phyloP scores from a whole-genome alignment of 2,329 filamentous ascomycete genomes.

The Penicillium sclerotigenum region DNA sequence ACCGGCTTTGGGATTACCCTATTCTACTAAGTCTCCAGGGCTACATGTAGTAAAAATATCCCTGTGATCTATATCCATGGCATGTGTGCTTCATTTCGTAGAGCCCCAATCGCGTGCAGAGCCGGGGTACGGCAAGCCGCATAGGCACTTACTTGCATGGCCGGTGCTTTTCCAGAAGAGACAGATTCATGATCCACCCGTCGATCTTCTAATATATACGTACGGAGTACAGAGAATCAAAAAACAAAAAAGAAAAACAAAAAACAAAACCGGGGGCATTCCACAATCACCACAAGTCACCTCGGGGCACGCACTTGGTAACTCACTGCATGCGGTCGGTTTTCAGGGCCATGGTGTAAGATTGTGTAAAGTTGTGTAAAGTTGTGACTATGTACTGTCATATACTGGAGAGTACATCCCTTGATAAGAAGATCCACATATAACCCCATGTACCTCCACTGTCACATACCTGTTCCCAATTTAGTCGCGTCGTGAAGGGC shows the following conservation, averaged over 20 bases:
- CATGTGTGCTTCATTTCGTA: not conserved
- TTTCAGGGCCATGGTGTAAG: conserved; percentile 17
- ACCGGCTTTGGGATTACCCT: not conserved
- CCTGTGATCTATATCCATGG: not conserved
- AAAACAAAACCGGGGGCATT: conserved; percentile 16
- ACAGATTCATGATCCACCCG: conserved; percentile 5
- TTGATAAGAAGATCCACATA: not conserved
- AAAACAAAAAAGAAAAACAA: not conserved
- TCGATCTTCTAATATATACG: not conserved
- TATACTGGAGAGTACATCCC: conserved; percentile 18
- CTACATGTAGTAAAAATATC: not conserved
- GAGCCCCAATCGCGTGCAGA: conserved; percentile 4
- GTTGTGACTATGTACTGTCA: conserved; percentile 19
- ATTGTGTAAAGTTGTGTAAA: conserved; percentile 16
- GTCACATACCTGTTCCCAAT: conserved; percentile 11
- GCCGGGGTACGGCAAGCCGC: conserved; percentile 5
- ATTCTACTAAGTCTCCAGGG: not conserved
- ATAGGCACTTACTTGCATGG: conserved; percentile 7
- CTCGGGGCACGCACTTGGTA: conserved; percentile 25
- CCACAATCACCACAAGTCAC: not conserved
- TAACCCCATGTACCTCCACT: not conserved
- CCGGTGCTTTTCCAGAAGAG: conserved; percentile 9
- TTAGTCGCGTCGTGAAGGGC: conserved; percentile 26
- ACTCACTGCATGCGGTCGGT: conserved; percentile 25
- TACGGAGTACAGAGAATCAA: not conserved